Evolutionary conservation across 225 moss, liverwort and hornwort genomes (phyloP).

Genomic region (Sphagnum contortum): DNA sequence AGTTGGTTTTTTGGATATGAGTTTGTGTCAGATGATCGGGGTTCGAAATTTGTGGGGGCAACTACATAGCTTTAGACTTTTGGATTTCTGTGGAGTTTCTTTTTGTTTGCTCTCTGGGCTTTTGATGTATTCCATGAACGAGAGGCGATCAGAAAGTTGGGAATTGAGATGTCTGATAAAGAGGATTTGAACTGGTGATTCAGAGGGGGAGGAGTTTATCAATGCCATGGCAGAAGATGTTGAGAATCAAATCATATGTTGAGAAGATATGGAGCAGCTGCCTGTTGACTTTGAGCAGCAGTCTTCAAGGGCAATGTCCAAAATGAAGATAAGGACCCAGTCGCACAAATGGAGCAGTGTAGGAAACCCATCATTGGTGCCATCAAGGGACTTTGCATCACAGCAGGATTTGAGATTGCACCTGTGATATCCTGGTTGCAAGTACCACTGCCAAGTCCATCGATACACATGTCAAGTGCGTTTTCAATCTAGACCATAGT

Average conservation of each 20-base stretch:
- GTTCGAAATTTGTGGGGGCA: no score
- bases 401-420: conserved; percentile 85
- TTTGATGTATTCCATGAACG: no score
- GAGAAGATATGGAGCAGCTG: conserved; percentile 44
- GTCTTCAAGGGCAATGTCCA: conserved; percentile 70
- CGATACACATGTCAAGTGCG: conserved; percentile 92
- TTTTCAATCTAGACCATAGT: conserved; percentile 1
- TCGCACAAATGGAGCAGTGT: conserved; percentile 71
- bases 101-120: no score
- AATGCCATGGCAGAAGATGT: conserved; percentile 40
- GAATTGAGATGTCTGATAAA: no score
- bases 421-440: conserved; percentile 88
- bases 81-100: no score
- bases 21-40: no score
- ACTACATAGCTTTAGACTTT: no score
- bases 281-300: conserved; percentile 38
- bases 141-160: no score
- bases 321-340: conserved; percentile 43
- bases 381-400: conserved; percentile 79
- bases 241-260: conserved; percentile 49
- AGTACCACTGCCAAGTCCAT: conserved; percentile 78
- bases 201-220: no score
- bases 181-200: no score
- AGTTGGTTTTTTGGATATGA: no score
- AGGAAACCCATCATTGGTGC: conserved; percentile 90